Conservation (phyloP, 1,284 basidiomycete genomes). For the Laetiporus sulphureus region DNA sequence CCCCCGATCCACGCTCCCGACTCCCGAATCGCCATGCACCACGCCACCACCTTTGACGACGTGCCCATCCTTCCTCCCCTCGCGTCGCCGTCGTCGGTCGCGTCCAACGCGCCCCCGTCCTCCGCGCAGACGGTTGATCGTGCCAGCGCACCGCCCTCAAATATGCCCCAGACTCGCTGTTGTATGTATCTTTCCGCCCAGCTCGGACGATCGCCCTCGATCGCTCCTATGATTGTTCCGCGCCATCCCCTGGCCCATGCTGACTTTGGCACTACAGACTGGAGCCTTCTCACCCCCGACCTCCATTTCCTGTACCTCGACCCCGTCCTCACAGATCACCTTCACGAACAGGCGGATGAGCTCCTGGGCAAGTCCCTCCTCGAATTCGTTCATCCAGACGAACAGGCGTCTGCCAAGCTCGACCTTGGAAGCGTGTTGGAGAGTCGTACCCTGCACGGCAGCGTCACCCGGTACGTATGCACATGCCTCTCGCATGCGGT, state of each 20-base stretch:
- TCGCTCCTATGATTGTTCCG: conserved; percentile 21
- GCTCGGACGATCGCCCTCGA: conserved; percentile 29
- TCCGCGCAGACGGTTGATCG: conserved; percentile 19
- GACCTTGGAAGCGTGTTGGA: conserved; percentile 79
- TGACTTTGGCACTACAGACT: conserved; percentile 40
- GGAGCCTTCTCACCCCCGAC: conserved; percentile 66
- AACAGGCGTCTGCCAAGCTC: conserved; percentile 68
- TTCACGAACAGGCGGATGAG: conserved; percentile 61
- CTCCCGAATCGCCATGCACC: conserved; percentile 17
- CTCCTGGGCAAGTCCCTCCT: conserved; percentile 77
- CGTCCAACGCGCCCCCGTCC: conserved; percentile 7
- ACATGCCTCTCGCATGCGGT: conserved; percentile 10
- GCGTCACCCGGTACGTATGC: conserved; percentile 72
- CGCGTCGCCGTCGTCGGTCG: conserved; percentile 15
- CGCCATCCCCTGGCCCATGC: conserved; percentile 15
- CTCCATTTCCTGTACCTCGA: conserved; percentile 87
- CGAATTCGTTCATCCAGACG: conserved; percentile 87
- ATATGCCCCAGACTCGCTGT: conserved; percentile 65
- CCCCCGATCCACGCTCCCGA: conserved; percentile 11
- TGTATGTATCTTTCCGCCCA: conserved; percentile 43
- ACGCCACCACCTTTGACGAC: conserved; percentile 28
- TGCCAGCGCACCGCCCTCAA: conserved; percentile 34
- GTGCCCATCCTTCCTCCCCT: conserved; percentile 16
- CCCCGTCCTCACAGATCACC: conserved; percentile 75
- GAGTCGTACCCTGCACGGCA: conserved; percentile 81